phyloP scores from a whole-genome alignment of 2,329 filamentous ascomycete species.

The Pyrenophora teres region DNA sequence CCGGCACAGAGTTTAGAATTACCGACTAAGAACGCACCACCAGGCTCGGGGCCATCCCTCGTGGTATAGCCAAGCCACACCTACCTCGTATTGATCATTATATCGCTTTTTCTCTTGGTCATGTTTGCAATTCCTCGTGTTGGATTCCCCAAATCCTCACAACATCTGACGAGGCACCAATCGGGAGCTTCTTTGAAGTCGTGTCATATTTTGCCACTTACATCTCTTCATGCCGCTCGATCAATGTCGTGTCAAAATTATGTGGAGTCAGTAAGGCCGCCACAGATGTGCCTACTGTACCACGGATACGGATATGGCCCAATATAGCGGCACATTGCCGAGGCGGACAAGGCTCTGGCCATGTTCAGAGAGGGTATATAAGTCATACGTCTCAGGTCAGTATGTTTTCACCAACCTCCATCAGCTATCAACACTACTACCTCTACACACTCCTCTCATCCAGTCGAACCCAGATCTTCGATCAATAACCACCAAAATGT shows the following conservation, averaged over 20 bases:
- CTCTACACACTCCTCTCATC: not conserved
- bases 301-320: too few relatives aligned
- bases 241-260: too few relatives aligned
- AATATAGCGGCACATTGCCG: too few relatives aligned
- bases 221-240: too few relatives aligned
- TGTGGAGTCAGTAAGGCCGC: too few relatives aligned
- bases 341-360: not conserved
- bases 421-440: not conserved
- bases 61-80: not conserved
- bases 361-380: not conserved
- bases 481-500: constrained; percentile 7
- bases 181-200: too few relatives aligned
- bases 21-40: too few relatives aligned
- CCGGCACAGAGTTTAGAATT: too few relatives aligned
- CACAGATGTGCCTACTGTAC: too few relatives aligned
- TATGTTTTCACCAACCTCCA: not conserved
- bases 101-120: not conserved
- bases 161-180: too few relatives aligned
- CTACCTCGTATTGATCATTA: not conserved
- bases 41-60: not conserved
- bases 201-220: too few relatives aligned
- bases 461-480: not conserved
- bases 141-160: not conserved
- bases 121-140: constrained; percentile 2
- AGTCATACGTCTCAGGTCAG: not conserved